phyloP scores from a whole-genome alignment of 805 yeast species.

The Ascoidea rubescens region DNA sequence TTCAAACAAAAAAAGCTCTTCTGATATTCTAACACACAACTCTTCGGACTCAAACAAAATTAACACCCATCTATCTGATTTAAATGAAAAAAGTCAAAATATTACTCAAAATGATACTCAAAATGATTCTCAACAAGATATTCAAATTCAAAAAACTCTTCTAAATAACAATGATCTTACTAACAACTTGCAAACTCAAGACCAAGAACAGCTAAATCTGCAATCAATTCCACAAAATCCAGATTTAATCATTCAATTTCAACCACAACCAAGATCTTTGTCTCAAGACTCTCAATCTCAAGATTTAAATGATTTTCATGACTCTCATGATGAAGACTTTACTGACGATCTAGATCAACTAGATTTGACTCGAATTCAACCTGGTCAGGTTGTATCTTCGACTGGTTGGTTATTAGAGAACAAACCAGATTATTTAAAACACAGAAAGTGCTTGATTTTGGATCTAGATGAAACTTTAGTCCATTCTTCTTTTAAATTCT shows the following conservation, averaged over 20 bases:
- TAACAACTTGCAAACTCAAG: conserved; percentile 1
- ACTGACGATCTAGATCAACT: conserved; percentile 24
- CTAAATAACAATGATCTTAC: conserved; percentile 3
- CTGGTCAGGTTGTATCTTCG: conserved; percentile 54
- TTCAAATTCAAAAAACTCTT: not conserved
- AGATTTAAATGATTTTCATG: conserved; percentile 13
- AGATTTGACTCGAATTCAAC: conserved; percentile 53
- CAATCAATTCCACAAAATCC: conserved; percentile 1
- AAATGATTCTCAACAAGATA: conserved; percentile 3
- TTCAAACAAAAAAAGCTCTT: no score
- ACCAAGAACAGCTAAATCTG: conserved; percentile 5
- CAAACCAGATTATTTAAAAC: conserved; percentile 31
- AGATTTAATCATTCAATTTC: not conserved
- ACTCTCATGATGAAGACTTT: conserved; percentile 10
- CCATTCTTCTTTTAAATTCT: conserved; percentile 85
- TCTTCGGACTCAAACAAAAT: not conserved
- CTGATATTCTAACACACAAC: no score
- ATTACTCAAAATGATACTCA: conserved; percentile 5
- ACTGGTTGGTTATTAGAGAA: conserved; percentile 56
- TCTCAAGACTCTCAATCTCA: conserved; percentile 13
- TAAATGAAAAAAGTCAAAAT: conserved; percentile 5
- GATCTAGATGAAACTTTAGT: conserved; percentile 95
- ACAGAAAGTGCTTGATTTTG: conserved; percentile 74
- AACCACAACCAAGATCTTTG: conserved; percentile 10
- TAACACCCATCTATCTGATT: conserved; percentile 3